Base-by-base conservation (phyloP, 1,284 basidiomycete genomes). In the Cryptococcus sp. region DNA sequence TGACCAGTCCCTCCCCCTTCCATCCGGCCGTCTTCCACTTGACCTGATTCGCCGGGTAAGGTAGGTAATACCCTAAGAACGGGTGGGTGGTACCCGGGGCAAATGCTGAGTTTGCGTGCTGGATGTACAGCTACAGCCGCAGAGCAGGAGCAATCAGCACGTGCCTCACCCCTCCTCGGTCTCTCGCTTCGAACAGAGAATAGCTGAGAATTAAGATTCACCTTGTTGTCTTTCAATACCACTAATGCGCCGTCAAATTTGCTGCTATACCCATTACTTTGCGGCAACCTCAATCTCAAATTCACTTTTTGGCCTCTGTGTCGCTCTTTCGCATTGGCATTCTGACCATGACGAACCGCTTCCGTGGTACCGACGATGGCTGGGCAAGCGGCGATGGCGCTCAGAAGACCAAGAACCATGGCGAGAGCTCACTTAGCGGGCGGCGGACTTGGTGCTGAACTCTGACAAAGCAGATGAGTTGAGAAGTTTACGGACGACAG, bases 331-430 rank as follows among this genome's bases (percentile, higher is more conserved):
- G 62, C 59, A 40, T 64, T 60, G 13, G 62, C 54, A n/a, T 59
- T 57, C 41, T 64, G 62, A 23, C 62, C 62, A 47, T 64, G 62
- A 45, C 53, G 50, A 17, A 64, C 59, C 5, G 62, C 62, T 47
- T 64, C 62, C 5, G 62, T 64, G n/a, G 62, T 64, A 13, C 62
- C 62, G 23, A 64, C 47, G 42, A 64, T 64, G 25, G 62, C 62
- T 25, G 62, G 62, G 47, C 62, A 64, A 16, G 62, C 62, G 13
- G 62, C 62, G 25, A 64, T 56, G 23, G 62, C 62, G 15, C 55
- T 64, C 13, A 64, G 23, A 38, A 64, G 56, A 53, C 62, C 62
- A 8, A 64, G 56, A 3, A 61, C 59, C 62, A 64, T 64, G n/a
- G 22, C 42, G n/a, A 19, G 42, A 42, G 41, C 16, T 42, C 5